Evolutionary conservation across 2,329 filamentous ascomycete species (phyloP).

Genomic region (Phialophora macrospora): DNA sequence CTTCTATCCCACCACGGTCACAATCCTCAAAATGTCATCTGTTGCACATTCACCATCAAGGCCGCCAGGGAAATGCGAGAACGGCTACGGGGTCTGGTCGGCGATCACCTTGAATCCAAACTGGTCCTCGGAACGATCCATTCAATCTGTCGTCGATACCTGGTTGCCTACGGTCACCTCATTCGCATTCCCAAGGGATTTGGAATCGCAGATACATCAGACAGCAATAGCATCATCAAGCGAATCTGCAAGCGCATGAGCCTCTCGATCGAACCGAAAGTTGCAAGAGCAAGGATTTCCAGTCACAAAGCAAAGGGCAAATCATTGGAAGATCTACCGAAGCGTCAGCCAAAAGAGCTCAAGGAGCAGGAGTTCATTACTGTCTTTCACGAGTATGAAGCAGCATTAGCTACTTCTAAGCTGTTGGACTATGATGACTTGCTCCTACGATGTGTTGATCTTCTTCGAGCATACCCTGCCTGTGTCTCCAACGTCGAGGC

Average conservation of each 20-base stretch:
- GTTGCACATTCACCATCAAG: conserved; percentile 97
- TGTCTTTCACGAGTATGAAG: conserved; percentile 76
- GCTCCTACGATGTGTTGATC: conserved; percentile 77
- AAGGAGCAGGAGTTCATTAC: conserved; percentile 69
- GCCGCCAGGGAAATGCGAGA: conserved; percentile 92
- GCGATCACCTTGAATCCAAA: conserved; percentile 72
- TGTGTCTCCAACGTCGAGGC: conserved; percentile 90
- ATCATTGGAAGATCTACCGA: conserved; percentile 49
- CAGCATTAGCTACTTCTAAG: conserved; percentile 73
- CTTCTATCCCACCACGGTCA: conserved; percentile 74
- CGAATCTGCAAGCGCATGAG: conserved; percentile 79
- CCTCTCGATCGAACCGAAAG: conserved; percentile 69
- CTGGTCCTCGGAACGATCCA: conserved; percentile 93
- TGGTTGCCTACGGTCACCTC: conserved; percentile 79
- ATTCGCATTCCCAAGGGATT: conserved; percentile 85
- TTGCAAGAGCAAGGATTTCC: conserved; percentile 76
- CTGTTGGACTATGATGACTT: conserved; percentile 94
- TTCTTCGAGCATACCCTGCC: conserved; percentile 72
- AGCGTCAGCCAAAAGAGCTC: conserved; percentile 44
- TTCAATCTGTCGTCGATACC: conserved; percentile 83
- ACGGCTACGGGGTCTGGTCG: conserved; percentile 80
- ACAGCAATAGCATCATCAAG: conserved; percentile 77
- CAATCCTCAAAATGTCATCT: conserved; percentile 84
- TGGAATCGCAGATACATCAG: conserved; percentile 83
- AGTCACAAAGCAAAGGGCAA: conserved; percentile 63